Conservation (phyloP, 1,284 basidiomycete species). For the Puccinia horiana region DNA sequence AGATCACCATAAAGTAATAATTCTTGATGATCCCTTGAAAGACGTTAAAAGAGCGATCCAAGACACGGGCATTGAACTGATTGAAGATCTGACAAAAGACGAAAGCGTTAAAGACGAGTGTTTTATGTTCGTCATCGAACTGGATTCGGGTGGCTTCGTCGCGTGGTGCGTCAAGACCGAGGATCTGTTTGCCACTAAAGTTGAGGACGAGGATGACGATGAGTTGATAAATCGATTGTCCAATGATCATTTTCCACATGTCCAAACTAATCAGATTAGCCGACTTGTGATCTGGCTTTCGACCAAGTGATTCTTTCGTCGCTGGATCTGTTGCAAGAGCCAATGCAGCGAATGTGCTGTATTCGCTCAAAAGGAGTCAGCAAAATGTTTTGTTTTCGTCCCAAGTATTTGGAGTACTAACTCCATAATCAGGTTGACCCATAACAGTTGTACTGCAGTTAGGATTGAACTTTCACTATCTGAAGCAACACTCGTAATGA, state of each 20-base stretch:
- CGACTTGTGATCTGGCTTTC: conserved; percentile 57
- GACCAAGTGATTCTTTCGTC: conserved; percentile 56
- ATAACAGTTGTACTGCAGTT: conserved; percentile 52
- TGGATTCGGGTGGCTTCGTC: conserved; percentile 50
- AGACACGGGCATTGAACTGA: conserved; percentile 51
- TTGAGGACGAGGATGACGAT: conserved; percentile 57
- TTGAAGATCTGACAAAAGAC: conserved; percentile 53
- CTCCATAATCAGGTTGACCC: conserved; percentile 53
- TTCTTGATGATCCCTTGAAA: conserved; percentile 51
- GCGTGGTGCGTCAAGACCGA: conserved; percentile 50
- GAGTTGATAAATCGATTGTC: conserved; percentile 58
- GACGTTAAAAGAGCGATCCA: conserved; percentile 50
- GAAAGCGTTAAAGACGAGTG: conserved; percentile 52
- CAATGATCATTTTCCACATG: conserved; percentile 60
- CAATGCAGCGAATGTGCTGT: conserved; percentile 58
- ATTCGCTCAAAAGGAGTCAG: not conserved
- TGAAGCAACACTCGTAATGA: conserved; percentile 50
- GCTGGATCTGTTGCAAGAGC: conserved; percentile 60
- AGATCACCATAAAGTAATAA: conserved; percentile 50
- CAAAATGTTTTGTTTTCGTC: not conserved
- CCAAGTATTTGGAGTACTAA: not conserved
- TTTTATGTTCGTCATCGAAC: conserved; percentile 51
- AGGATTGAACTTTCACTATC: conserved; percentile 50
- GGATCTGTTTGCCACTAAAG: conserved; percentile 56
- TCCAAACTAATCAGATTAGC: conserved; percentile 58